Evolutionary conservation across 139 green algal species (phyloP).

Genomic region (Coelastrella sp.): DNA sequence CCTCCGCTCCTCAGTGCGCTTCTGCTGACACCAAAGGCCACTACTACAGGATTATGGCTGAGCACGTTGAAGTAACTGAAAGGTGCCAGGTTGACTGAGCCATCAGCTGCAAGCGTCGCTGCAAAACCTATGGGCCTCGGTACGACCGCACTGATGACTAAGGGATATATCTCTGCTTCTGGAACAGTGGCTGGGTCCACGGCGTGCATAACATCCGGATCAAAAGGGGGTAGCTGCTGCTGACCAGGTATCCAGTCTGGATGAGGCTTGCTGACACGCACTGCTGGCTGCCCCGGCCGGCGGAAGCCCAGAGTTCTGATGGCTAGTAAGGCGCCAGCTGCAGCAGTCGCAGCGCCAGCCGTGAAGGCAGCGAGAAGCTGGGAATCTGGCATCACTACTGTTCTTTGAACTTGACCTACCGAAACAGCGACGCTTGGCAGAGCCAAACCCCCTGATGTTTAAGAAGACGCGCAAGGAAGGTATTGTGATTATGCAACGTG

Average conservation of each 20-base stretch:
- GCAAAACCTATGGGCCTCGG: constrained; percentile 84
- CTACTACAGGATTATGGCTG: constrained; percentile 81
- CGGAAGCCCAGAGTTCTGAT: neutral
- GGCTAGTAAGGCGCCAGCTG: neutral
- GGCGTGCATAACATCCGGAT: constrained; percentile 36
- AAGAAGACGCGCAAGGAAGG: no score
- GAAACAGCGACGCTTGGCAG: no score
- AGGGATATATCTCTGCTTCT: constrained; percentile 66
- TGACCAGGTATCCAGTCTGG: constrained; percentile 67
- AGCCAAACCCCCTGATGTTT: no score
- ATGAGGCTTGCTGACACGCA: constrained; percentile 56
- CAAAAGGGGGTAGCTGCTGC: constrained; percentile 60
- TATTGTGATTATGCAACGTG: no score
- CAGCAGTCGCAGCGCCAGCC: neutral
- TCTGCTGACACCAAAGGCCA: constrained; percentile 75
- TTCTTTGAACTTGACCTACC: neutral
- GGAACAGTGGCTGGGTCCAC: constrained; percentile 49
- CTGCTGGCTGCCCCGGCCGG: neutral
- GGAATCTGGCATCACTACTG: neutral
- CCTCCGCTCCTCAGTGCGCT: constrained; percentile 51
- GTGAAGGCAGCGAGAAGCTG: neutral
- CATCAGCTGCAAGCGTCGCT: neutral
- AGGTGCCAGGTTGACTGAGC: constrained; percentile 81
- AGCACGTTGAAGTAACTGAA: constrained; percentile 94
- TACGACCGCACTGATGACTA: constrained; percentile 87